Percentiles rank a stretch among this genome's conserved stretches.
phyloP scores from a whole-genome alignment of 148 eudicot genomes.

The Vaccinium myrtillus region DNA sequence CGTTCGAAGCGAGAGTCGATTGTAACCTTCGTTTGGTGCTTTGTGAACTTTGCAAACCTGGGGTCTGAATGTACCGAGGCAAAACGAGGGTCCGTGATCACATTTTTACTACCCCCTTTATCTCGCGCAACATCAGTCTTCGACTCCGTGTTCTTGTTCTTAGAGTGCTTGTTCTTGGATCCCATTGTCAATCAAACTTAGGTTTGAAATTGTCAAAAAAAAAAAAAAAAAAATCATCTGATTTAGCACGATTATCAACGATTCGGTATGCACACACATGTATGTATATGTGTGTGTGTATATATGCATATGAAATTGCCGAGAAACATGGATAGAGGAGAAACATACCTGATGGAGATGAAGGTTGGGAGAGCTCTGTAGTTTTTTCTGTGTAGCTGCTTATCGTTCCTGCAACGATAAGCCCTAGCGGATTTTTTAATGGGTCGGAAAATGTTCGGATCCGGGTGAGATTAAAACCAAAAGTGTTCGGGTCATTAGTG shows the following conservation, averaged over 20 bases:
- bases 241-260: neutral
- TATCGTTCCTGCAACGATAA: no score
- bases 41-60: conserved; percentile 64
- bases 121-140: neutral
- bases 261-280: neutral
- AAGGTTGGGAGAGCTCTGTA: neutral
- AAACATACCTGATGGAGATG: neutral
- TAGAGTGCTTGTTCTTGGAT: conserved; percentile 44
- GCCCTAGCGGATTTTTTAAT: neutral
- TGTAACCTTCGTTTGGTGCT: conserved; percentile 49
- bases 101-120: conserved; percentile 18
- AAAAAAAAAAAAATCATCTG: neutral
- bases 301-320: neutral
- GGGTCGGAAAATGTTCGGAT: neutral
- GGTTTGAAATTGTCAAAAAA: neutral
- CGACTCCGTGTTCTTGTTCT: conserved; percentile 9
- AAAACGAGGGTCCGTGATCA: conserved; percentile 65
- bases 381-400: neutral
- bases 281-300: no score
- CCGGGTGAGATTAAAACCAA: neutral
- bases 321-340: neutral
- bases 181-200: conserved; percentile 26
- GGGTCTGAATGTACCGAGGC: conserved; percentile 68
- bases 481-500: neutral
- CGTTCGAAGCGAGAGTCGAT: conserved; percentile 69